A percentile compares a stretch with the other conserved stretches of the same genome.
phyloP scores from a whole-genome alignment of 1,139 yeast species.

The Trichomonascaceae sp. region DNA sequence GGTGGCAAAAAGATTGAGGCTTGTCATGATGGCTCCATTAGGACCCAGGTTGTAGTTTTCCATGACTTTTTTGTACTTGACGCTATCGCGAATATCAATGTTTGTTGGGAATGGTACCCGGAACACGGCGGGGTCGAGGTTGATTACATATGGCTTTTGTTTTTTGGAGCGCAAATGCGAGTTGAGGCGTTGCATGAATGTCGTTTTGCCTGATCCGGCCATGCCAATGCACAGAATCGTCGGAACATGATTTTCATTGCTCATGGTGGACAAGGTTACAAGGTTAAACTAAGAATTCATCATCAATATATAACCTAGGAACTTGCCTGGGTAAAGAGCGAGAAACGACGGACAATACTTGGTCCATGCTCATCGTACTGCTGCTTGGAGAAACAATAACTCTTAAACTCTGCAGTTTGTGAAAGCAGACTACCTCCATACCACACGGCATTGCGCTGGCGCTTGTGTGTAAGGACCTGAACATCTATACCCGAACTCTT shows the following conservation, averaged over 20 bases:
- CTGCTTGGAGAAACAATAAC: constrained; percentile 92
- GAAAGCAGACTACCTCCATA: constrained; percentile 96
- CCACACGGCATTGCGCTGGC: constrained; percentile 98
- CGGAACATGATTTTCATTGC: constrained; percentile 7
- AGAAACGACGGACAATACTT: constrained; percentile 89
- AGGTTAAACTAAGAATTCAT: not conserved
- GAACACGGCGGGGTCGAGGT: constrained; percentile 91
- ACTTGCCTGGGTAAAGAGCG: constrained; percentile 75
- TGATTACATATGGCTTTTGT: constrained; percentile 70
- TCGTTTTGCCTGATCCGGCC: constrained; percentile 97
- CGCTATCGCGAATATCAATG: constrained; percentile 92
- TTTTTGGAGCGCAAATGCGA: constrained; percentile 67
- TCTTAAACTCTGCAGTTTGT: constrained; percentile 90
- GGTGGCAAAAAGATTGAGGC: constrained; percentile 81
- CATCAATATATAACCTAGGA: not conserved
- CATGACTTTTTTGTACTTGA: constrained; percentile 93
- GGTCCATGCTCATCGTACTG: constrained; percentile 99
- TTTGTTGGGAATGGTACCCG: constrained; percentile 88
- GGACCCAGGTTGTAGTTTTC: constrained; percentile 86
- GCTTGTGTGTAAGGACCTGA: constrained; percentile 91
- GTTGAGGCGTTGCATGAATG: constrained; percentile 90
- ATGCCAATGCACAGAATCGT: constrained; percentile 72
- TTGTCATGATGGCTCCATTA: constrained; percentile 95
- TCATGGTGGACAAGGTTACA: not conserved
- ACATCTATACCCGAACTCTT: constrained; percentile 94